These are phyloP conservation scores for Andrographis paniculata DNA, from an alignment of 305 asterid genomes.

Conservation along the genomic window DNA sequence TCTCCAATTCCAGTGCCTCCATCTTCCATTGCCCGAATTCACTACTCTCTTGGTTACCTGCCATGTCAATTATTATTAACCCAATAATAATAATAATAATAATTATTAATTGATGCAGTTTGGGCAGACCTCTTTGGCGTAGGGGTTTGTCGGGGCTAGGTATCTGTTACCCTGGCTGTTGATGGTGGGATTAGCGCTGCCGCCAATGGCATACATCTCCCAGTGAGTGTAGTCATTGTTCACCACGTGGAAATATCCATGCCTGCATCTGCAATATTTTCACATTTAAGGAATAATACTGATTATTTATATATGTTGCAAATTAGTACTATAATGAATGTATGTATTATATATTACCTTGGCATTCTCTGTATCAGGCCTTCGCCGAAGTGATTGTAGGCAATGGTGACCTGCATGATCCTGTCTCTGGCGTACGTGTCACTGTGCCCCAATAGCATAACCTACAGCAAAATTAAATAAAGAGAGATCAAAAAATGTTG, in stretches of 20 bases:
- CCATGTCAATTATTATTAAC: too few species aligned
- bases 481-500: too few species aligned
- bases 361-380: constrained; percentile 81
- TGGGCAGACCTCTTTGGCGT: constrained; percentile 88
- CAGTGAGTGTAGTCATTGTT: constrained; percentile 75
- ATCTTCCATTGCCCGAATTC: constrained; percentile 13
- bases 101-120: too few species aligned
- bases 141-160: constrained; percentile 59
- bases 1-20: constrained; percentile 47
- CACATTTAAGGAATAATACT: too few species aligned
- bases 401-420: constrained; percentile 70
- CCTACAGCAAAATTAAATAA: constrained; percentile 28
- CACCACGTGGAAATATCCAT: constrained; percentile 75
- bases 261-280: constrained; percentile 44
- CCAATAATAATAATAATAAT: too few species aligned
- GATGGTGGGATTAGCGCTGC: constrained; percentile 75
- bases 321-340: background rate
- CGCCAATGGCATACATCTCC: constrained; percentile 87
- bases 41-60: constrained; percentile 38
- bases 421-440: constrained; percentile 51
- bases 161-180: constrained; percentile 86
- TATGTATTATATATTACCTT: constrained; percentile 25
- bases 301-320: too few species aligned
- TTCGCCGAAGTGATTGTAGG: constrained; percentile 71
- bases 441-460: constrained; percentile 59